Conservation (phyloP, 225 moss, liverwort and hornwort genomes). For the Climacium dendroides region DNA sequence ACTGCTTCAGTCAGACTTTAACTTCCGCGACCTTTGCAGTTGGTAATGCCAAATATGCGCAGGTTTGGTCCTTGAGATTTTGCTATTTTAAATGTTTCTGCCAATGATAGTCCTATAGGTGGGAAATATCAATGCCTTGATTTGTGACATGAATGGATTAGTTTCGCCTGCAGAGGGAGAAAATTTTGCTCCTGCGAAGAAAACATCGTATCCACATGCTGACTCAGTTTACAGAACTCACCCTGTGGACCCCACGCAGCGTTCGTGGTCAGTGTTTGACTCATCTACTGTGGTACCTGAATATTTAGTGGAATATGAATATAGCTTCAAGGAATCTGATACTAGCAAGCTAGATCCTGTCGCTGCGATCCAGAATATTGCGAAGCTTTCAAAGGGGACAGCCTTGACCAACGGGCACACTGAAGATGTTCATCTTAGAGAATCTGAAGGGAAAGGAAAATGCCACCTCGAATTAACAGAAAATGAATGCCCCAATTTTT, state of each 20-base stretch:
- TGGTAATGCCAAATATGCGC: neutral
- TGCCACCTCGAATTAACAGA: neutral
- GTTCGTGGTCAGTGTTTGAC: conserved; percentile 90
- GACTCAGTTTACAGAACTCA: conserved; percentile 94
- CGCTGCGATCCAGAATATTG: neutral
- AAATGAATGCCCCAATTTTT: neutral
- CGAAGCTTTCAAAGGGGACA: neutral
- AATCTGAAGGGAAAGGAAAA: conserved; percentile 1
- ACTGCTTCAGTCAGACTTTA: neutral
- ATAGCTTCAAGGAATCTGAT: conserved; percentile 42
- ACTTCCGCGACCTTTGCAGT: neutral
- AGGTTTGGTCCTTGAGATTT: neutral
- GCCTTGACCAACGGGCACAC: neutral
- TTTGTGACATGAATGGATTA: neutral
- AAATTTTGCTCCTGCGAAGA: conserved; percentile 33
- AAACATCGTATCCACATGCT: conserved; percentile 71
- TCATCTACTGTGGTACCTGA: conserved; percentile 70
- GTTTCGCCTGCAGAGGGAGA: conserved; percentile 22
- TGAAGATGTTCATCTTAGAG: neutral
- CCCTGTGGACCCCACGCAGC: conserved; percentile 72
- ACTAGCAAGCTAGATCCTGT: conserved; percentile 1
- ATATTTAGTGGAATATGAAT: conserved; percentile 91
- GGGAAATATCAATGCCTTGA: neutral
- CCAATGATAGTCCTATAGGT: neutral
- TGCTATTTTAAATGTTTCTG: neutral